phyloP scores from a whole-genome alignment of 2,329 filamentous ascomycete species.

The Rhinocladiella mackenziei region DNA sequence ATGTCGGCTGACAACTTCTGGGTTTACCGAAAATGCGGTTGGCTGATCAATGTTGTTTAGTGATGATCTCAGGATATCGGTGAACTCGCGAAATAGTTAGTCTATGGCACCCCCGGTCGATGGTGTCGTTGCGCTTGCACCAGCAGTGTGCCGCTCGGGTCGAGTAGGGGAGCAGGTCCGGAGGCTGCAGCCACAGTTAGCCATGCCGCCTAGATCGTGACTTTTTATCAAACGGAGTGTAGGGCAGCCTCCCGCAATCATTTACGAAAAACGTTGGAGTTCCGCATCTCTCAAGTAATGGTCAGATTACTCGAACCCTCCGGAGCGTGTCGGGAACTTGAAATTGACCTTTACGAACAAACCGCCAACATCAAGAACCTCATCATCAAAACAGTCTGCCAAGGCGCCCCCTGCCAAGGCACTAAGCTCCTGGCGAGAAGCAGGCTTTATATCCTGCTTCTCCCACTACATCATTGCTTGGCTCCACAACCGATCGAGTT shows the following conservation, averaged over 20 bases:
- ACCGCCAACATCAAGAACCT: too few relatives aligned
- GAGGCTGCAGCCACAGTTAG: not conserved
- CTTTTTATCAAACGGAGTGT: slow-evolving; percentile 3
- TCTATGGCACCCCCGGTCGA: not conserved
- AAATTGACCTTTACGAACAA: too few relatives aligned
- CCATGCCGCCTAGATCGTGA: not conserved
- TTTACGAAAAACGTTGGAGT: not conserved
- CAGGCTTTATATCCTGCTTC: too few relatives aligned
- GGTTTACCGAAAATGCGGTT: slow-evolving; percentile 1
- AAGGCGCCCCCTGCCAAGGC: too few relatives aligned
- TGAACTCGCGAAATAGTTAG: not conserved
- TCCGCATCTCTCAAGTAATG: not conserved
- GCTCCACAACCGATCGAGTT: too few relatives aligned
- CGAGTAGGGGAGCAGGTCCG: not conserved
- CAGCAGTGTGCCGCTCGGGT: not conserved
- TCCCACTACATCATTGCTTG: too few relatives aligned
- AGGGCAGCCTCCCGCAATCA: not conserved
- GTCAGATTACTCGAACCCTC: too few relatives aligned
- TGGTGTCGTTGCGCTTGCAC: not conserved
- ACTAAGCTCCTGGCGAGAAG: too few relatives aligned
- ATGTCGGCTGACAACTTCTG: not conserved
- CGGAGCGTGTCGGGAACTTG: too few relatives aligned
- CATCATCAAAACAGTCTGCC: too few relatives aligned
- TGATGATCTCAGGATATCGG: not conserved
- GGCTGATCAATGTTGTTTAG: not conserved